phyloP scores from a whole-genome alignment of 768 basidiomycete genomes.

The Tylopilus subfusipes region DNA sequence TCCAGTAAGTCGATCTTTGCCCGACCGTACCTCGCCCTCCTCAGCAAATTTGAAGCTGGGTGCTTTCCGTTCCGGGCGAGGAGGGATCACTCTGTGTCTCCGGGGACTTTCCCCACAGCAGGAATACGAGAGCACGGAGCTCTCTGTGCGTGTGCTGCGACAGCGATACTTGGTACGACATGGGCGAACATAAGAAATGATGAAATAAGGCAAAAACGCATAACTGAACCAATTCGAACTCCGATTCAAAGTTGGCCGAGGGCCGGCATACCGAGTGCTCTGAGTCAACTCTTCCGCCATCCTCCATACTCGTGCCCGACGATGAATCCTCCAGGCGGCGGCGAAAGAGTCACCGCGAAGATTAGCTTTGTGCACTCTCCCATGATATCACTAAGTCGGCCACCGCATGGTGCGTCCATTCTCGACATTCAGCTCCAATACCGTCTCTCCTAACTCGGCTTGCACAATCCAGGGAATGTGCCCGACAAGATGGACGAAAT shows the following conservation, averaged over 20 bases:
- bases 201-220: conserved; percentile 23
- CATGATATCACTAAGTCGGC: conserved; percentile 24
- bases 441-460: neutral
- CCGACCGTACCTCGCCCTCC: conserved; percentile 44
- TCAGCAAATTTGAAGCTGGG: conserved; percentile 72
- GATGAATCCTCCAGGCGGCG: conserved; percentile 19
- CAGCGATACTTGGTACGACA: conserved; percentile 78
- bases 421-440: neutral
- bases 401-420: conserved; percentile 19
- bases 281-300: neutral
- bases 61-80: conserved; percentile 64
- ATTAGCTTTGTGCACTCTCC: conserved; percentile 25
- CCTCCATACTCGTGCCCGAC: neutral
- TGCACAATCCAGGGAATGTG: conserved; percentile 41
- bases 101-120: conserved; percentile 95
- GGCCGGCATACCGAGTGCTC: neutral
- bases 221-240: conserved; percentile 13
- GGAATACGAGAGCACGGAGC: conserved; percentile 41
- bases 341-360: conserved; percentile 13
- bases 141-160: conserved; percentile 80
- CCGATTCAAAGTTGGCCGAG: conserved; percentile 17
- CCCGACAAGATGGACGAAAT: conserved; percentile 62
- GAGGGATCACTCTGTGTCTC: conserved; percentile 68
- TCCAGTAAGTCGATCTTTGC: conserved; percentile 46
- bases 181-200: conserved; percentile 18